Base-by-base conservation (phyloP, 2,329 filamentous ascomycete species). In the Diaporthe capsici region DNA sequence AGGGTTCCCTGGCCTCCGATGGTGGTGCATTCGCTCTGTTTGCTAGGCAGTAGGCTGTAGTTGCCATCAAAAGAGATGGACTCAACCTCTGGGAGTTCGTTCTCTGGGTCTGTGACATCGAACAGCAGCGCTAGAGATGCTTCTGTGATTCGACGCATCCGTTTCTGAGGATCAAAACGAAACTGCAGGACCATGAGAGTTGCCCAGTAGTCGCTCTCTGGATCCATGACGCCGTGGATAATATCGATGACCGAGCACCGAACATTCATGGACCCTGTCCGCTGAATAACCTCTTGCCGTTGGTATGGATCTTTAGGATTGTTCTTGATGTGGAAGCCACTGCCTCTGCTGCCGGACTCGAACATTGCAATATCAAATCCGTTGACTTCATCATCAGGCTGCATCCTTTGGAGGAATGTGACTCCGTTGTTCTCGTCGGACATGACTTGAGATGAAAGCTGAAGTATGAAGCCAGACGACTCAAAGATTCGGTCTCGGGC, bases 161-260 rank as follows among this genome's bases (percentile, higher is more conserved):
- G 51, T 67, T 77, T 80, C 51, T 74, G 76, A n/a, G 80, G 73
- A 61, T 81, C 79, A 22, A 82, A 80, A 28, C 79, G 78, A 49
- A 81, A 80, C 31, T 79, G 65, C 3, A 81, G 73, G 34, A 82
- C 76, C 10, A 82, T 70, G 2, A 82, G 73, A 2, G 80, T 82
- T 10, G 77, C 78, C 49, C 65, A 77, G 0, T 74, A 61, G 0
- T 80, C 79, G 28, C 79, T 76, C 8, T 80, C 78, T 1, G 76
- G 71, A 17, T 61, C 71, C 57, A 80, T 73, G 8, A 77, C 63
- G 12, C 81, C 81, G 49, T 82, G 80, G 20, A 81, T 76, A 22
- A 82, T 71, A 34, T 82, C 80, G 22, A 79, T 58, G 39, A 78
- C 75, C 12, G 78, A 78, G 76, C 80, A 82, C 9, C 78, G 78